phyloP scores from a whole-genome alignment of 768 basidiomycete species.

The Termitomyces sp. region DNA sequence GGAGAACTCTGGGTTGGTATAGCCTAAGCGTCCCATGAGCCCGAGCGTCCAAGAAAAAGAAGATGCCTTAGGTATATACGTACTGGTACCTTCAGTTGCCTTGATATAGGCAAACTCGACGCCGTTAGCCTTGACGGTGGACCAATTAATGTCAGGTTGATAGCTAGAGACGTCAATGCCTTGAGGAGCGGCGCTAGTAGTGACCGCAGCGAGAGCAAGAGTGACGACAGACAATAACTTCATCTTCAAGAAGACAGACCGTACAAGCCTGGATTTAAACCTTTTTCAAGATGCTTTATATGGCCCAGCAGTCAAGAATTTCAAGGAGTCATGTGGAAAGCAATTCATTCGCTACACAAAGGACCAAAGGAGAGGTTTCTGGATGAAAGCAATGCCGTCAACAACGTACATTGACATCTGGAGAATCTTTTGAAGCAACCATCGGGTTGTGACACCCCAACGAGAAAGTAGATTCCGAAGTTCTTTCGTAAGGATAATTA shows the following conservation, averaged over 20 bases:
- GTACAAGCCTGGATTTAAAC: not conserved
- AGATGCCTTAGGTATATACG: not conserved
- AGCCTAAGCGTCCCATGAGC: slow-evolving; percentile 20
- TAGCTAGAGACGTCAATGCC: slow-evolving; percentile 55
- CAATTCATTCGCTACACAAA: not conserved
- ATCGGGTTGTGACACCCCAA: not conserved
- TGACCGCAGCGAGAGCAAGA: slow-evolving; percentile 12
- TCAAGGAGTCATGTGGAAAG: no score
- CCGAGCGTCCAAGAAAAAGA: not conserved
- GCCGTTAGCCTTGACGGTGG: slow-evolving; percentile 43
- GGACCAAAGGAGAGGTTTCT: not conserved
- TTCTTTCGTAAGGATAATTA: not conserved
- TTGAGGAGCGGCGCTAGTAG: slow-evolving; percentile 26
- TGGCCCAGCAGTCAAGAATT: not conserved
- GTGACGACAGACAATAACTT: slow-evolving; percentile 13
- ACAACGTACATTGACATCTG: not conserved
- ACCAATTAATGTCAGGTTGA: slow-evolving; percentile 49
- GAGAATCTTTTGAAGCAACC: not conserved
- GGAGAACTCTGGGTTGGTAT: slow-evolving; percentile 37
- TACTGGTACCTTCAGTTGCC: slow-evolving; percentile 46
- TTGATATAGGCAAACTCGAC: slow-evolving; percentile 60
- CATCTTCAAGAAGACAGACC: slow-evolving; percentile 5
- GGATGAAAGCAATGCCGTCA: not conserved
- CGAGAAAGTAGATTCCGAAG: not conserved
- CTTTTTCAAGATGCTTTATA: not conserved